Conservation (phyloP, 1,284 basidiomycete species). For the Ganoderma resinaceum region DNA sequence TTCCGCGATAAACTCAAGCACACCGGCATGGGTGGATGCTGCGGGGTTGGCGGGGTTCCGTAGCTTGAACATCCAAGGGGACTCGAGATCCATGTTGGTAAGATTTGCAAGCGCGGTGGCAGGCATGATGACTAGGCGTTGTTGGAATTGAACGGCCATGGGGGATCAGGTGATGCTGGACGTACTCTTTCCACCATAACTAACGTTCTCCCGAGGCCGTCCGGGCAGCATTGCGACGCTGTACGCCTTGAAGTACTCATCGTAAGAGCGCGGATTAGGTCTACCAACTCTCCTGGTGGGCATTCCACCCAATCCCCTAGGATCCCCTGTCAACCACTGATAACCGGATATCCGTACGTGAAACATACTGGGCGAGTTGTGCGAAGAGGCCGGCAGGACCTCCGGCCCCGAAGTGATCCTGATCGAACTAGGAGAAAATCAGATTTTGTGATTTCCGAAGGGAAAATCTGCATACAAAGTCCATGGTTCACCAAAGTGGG, state of each 20-base stretch:
- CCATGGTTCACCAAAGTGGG: conserved; percentile 49
- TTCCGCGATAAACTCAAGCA: conserved; percentile 98
- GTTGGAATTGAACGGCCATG: conserved; percentile 1
- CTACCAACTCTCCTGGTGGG: conserved; percentile 54
- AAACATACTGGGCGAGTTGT: conserved; percentile 65
- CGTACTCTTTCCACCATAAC: conserved; percentile 98
- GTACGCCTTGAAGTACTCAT: conserved; percentile 87
- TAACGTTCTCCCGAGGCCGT: conserved; percentile 84
- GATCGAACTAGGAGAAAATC: conserved; percentile 54
- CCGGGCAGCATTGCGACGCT: conserved; percentile 88
- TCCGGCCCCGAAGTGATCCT: conserved; percentile 54
- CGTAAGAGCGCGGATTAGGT: conserved; percentile 70
- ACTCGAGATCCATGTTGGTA: conserved; percentile 88
- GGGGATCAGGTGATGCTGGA: conserved; percentile 35
- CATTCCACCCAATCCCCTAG: conserved; percentile 61
- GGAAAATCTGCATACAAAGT: conserved; percentile 55
- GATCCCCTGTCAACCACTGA: conserved; percentile 4
- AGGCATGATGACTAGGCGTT: conserved; percentile 91
- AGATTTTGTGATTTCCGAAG: neutral
- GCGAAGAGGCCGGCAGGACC: conserved; percentile 60
- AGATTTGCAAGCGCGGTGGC: conserved; percentile 92
- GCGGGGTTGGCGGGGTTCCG: conserved; percentile 89
- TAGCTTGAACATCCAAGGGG: conserved; percentile 96
- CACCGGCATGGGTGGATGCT: conserved; percentile 94
- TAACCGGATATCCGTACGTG: neutral